Base-by-base conservation (phyloP, 148 eudicot genomes). In the Pouteria glomerata region DNA sequence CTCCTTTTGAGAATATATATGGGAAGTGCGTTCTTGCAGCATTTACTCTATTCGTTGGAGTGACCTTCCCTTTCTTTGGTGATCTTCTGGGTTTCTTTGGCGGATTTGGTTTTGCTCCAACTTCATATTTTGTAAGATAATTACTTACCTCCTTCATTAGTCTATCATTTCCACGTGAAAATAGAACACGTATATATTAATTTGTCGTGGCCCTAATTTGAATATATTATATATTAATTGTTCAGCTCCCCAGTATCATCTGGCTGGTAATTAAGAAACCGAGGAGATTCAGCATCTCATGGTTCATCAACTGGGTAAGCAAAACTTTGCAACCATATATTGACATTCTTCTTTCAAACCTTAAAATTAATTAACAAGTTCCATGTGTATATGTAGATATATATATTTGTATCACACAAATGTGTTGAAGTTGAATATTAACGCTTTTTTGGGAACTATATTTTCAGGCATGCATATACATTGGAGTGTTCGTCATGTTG, bases 41-140 rank as follows among this genome's bases (percentile, higher is more conserved):
- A n/a, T n/a, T n/a, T n/a, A n/a, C n/a, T n/a, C n/a, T n/a, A n/a
- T n/a, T n/a, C n/a, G n/a, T n/a, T n/a, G n/a, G n/a, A 34, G 95
- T 93, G 44, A 89, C 97, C 19, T 93, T 93, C 73, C 97, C 98
- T n/a, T 93, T 90, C 86, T 93, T 93, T 60, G 97, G 97, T 0
- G 98, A 93, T 82, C 95, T 93, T 37, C 97, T 93, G 60, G 97
- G 98, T 37, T 91, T 93, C 86, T 93, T 93, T 68, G 98, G 98
- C 3, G 98, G 98, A 70, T 90, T 93, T 80, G 98, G 98, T 62
- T 93, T 93, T 74, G 89, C 98, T 41, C 93, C 98, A 45, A 89
- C 98, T 57, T 86, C 98, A 50, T 90, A 85, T 71, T 85, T 93
- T 66, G 97, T 93, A 83, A 87, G 92, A 42, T n/a, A n/a, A n/a